Evolutionary conservation across 108 stramenopile species (phyloP), one percentile per base, ranked within the genome.

Genomic region (Pseudonitzschia pungens): DNA sequence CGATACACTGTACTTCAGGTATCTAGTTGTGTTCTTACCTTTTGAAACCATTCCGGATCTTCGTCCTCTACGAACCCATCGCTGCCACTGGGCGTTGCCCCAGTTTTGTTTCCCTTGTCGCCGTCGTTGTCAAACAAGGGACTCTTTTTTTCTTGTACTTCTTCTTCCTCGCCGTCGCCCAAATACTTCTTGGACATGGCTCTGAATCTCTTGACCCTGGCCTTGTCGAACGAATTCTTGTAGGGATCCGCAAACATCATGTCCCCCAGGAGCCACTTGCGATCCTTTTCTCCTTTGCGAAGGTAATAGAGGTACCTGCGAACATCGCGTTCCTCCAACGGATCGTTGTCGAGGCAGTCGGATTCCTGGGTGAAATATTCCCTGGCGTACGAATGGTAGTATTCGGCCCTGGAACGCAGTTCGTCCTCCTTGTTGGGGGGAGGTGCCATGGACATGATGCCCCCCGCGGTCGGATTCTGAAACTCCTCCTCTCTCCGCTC

Each of bases 161-260:
- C 79, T 41, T 58, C 83, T 16, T 83, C 83, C 18, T 71, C 79
- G 8, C 67, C 33, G 51, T 57, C 31, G 69, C 85, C 66, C 27
- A 80, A 9, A 70, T 85, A 87, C 33, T 66, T 71, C 15, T 69
- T 54, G 32, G 87, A 74, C 64, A 78, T 68, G 12, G 67, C 54
- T 78, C 86, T 82, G 42, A 89, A 87, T 51, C 75, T 65, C 24
- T 78, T 70, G 11, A 86, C 58, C 74, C 90, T 85, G 32, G 81
- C 72, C 14, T 48, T 24, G 54, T 86, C 81, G 26, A 75, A 65
- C 14, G 64, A 29, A 62, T 40, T 26, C 22, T 59, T 67, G 63
- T 72, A 89, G 9, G 89, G 88, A 82, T 95, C 93, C 24, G 81
- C 67, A 77, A 92, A 95, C 69, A 84, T 81, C 83, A 92, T 92